These are phyloP conservation scores for Marvania coccoides DNA, from an alignment of 139 green algal genomes.

Conservation along the genomic window DNA sequence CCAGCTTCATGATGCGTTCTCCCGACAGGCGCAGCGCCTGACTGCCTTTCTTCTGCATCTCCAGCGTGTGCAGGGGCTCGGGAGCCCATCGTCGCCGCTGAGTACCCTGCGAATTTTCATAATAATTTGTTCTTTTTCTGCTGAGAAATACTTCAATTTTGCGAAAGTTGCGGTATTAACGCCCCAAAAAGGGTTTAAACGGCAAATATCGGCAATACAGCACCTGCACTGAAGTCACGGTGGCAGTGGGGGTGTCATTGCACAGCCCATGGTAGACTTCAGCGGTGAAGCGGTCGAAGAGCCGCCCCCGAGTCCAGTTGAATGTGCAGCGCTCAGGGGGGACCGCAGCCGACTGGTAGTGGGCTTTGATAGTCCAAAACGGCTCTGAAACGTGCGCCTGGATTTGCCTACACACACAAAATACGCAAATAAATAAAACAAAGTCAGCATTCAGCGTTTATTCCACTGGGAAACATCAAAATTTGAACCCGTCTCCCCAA, in stretches of 20 bases:
- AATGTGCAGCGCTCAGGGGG: constrained; percentile 43
- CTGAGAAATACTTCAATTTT: too few species aligned
- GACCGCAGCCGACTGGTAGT: constrained; percentile 3
- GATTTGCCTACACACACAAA: constrained; percentile 80
- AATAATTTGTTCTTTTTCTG: too few species aligned
- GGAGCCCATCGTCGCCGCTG: constrained; percentile 56
- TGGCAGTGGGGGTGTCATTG: constrained; percentile 40
- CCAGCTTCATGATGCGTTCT: constrained; percentile 86
- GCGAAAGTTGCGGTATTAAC: too few species aligned
- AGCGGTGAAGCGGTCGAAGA: constrained; percentile 81
- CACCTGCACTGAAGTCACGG: constrained; percentile 25
- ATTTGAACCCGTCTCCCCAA: background rate
- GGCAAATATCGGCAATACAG: too few species aligned
- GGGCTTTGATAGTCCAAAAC: constrained; percentile 83
- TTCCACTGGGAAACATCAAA: too few species aligned
- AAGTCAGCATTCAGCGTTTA: background rate
- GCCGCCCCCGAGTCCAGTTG: constrained; percentile 61
- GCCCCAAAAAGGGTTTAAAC: too few species aligned
- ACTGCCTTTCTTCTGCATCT: constrained; percentile 89
- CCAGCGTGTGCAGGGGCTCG: constrained; percentile 85
- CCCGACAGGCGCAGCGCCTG: constrained; percentile 61
- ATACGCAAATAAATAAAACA: background rate
- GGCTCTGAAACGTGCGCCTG: constrained; percentile 82
- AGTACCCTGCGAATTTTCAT: constrained; percentile 42
- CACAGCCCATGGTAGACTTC: constrained; percentile 74